These are phyloP conservation scores for Corylus avellana DNA, from an alignment of 306 rosid genomes.

Conservation along the genomic window DNA sequence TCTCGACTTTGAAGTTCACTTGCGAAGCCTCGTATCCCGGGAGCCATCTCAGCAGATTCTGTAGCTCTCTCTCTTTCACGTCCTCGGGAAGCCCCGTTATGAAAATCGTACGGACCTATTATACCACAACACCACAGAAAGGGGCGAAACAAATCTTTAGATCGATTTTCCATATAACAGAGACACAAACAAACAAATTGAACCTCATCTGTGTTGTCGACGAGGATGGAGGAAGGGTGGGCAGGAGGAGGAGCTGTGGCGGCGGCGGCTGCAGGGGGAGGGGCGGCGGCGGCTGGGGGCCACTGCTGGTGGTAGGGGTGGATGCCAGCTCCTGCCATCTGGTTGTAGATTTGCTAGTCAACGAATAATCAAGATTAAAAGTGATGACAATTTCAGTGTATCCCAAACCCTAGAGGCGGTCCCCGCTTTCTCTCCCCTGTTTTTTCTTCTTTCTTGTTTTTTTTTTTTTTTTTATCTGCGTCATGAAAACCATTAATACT, in stretches of 20 bases:
- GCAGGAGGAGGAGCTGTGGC: constrained; percentile 39
- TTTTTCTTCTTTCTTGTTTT: too few relatives aligned
- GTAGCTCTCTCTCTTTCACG: constrained; percentile 88
- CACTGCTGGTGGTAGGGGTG: constrained; percentile 97
- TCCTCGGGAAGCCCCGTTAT: constrained; percentile 95
- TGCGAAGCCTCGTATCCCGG: constrained; percentile 99
- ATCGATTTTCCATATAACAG: not conserved
- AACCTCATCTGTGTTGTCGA: constrained; percentile 70
- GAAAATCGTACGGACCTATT: constrained; percentile 83
- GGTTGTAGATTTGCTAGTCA: not conserved
- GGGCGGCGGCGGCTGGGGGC: constrained; percentile 60
- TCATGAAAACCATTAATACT: too few relatives aligned
- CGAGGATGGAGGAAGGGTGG: constrained; percentile 43
- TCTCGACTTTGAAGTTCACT: constrained; percentile 86
- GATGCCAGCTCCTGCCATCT: constrained; percentile 91
- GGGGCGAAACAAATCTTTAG: not conserved
- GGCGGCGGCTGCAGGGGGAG: constrained; percentile 38
- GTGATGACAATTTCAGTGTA: not conserved
- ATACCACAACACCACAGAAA: not conserved
- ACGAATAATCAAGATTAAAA: not conserved
- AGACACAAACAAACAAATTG: not conserved
- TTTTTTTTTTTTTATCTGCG: too few relatives aligned
- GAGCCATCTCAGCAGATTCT: constrained; percentile 83
- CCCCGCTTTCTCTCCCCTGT: not conserved
- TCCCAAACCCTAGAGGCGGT: not conserved